Percentiles rank a stretch among this genome's conserved stretches.
Evolutionary conservation across 1,284 basidiomycete genomes (phyloP).

Genomic region (Chalciporus sp.): DNA sequence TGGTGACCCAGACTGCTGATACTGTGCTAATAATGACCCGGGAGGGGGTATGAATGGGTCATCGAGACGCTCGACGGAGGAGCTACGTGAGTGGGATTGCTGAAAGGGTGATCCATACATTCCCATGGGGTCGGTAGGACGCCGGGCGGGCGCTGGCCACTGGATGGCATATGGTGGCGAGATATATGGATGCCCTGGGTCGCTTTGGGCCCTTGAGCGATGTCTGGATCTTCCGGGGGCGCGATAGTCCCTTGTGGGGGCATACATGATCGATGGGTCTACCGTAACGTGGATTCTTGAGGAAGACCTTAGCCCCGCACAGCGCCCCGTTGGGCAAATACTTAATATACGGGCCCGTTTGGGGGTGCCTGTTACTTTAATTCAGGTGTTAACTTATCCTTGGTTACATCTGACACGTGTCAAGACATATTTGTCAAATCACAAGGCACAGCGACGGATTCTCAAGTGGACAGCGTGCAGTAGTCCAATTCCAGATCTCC

Average conservation of each 20-base stretch:
- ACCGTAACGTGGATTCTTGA: not conserved
- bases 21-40: constrained; percentile 12
- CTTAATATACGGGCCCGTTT: not conserved
- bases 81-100: constrained; percentile 21
- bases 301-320: not conserved
- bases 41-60: constrained; percentile 14
- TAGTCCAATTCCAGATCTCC: not conserved
- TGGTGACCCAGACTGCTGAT: constrained; percentile 9
- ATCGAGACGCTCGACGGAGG: constrained; percentile 22
- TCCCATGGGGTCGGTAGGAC: constrained; percentile 16
- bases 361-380: too few relatives aligned
- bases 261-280: constrained; percentile 16
- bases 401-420: not conserved
- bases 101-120: constrained; percentile 1
- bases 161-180: constrained; percentile 25
- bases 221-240: constrained; percentile 15
- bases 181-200: constrained; percentile 25
- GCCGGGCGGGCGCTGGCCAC: constrained; percentile 31
- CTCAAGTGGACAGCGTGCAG: too few relatives aligned
- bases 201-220: constrained; percentile 23
- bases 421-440: not conserved
- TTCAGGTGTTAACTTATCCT: not conserved
- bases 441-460: not conserved
- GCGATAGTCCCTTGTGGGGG: constrained; percentile 11
- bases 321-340: not conserved